Conservation (phyloP, 1,139 yeast species). For the Suhomyces wounanorum region DNA sequence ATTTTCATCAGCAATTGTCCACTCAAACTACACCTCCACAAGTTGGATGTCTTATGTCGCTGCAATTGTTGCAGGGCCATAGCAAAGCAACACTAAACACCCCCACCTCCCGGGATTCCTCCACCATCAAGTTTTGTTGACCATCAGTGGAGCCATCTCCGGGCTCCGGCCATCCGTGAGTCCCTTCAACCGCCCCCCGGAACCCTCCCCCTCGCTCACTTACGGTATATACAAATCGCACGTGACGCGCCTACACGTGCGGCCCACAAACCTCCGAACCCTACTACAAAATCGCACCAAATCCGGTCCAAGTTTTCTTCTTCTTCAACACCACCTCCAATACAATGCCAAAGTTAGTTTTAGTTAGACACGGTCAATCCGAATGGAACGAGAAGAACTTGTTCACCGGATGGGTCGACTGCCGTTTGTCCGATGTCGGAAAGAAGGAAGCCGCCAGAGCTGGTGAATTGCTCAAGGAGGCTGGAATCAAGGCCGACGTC, state of each 20-base stretch:
- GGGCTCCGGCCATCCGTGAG: neutral
- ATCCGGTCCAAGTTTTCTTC: constrained; percentile 2
- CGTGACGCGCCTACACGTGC: constrained; percentile 11
- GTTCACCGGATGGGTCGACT: constrained; percentile 99
- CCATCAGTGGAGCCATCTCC: neutral
- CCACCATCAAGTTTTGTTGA: too few species aligned
- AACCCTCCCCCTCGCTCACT: neutral
- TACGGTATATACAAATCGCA: neutral
- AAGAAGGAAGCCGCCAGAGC: constrained; percentile 90
- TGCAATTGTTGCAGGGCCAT: too few species aligned
- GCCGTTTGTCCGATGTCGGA: constrained; percentile 81
- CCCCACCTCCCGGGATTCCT: too few species aligned
- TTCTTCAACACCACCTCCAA: constrained; percentile 1
- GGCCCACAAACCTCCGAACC: constrained; percentile 34
- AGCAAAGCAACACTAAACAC: too few species aligned
- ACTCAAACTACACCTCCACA: too few species aligned
- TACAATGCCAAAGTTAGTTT: constrained; percentile 66
- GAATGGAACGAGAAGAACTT: constrained; percentile 98
- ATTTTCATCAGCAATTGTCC: too few species aligned
- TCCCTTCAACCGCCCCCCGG: constrained; percentile 2
- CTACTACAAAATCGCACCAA: neutral
- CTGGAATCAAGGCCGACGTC: constrained; percentile 81
- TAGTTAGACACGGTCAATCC: constrained; percentile 98
- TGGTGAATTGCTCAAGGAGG: constrained; percentile 88
- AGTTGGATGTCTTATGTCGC: too few species aligned